Base-by-base conservation (phyloP, 805 yeast species). In the Wickerhamomyces subpelliculosus region DNA sequence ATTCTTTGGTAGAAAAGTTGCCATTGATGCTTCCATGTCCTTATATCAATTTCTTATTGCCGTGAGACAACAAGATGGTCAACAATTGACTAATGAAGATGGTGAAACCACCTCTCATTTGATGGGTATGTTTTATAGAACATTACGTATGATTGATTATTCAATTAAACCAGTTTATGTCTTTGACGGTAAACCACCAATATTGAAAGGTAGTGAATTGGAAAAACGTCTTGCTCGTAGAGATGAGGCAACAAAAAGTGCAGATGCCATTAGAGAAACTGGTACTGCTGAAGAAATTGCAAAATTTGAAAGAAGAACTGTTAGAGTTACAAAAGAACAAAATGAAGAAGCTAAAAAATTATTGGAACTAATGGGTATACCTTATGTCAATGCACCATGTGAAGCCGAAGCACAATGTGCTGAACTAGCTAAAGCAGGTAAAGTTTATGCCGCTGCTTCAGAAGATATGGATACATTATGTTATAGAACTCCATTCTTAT, bases 401-500 rank as follows among this genome's bases (percentile, higher is more conserved):
- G 99, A 93, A 61, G 99, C 99, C 2, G 99, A 93, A 59, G 96
- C 98, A 0, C 97, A 93, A 54, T 93, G 98, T 67, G 97, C 98
- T 0, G 93, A 79, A 45, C 64, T 93, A 34, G 97, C 97, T 4
- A 75, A 78, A 41, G 75, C 78, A 11, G 97, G 96, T 2, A 88
- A 87, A 55, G 97, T 90, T 0, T 93, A 80, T 57, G 98, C 95
- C 8, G 96, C 97, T 3, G 98, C 97, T 1, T 84, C 95, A 6
- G 98, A 93, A 59, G 98, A 93, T 75, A 93, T 93, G 98, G 98
- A 93, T 62, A 93, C 98, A 1, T 60, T 93, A 39, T 93, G 97
- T 54, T 93, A 90, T 57, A 80, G 78, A 40, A 85, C 97, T 2
- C 93, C 95, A 6, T 78, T 65, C 42, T 64, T 93, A 38, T 68